phyloP scores from a whole-genome alignment of 768 basidiomycete genomes.

The Pisolithus orientalis region DNA sequence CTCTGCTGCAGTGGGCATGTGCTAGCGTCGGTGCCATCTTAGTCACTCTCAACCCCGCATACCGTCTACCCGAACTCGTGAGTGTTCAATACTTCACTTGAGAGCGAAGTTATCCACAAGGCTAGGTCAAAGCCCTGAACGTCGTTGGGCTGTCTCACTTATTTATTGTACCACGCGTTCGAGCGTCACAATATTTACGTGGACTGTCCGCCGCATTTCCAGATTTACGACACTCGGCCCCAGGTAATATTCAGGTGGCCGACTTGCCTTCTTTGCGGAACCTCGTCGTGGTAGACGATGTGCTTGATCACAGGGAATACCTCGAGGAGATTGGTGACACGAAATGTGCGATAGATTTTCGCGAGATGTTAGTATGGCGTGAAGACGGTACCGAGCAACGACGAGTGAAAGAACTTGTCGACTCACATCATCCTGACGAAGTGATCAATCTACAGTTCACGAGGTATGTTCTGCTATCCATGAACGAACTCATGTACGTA shows the following conservation, averaged over 20 bases:
- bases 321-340: constrained; percentile 34
- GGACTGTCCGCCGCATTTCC: constrained; percentile 56
- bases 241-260: constrained; percentile 53
- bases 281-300: constrained; percentile 63
- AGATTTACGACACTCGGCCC: constrained; percentile 40
- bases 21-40: constrained; percentile 80
- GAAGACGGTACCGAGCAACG: constrained; percentile 41
- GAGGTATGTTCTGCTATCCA: constrained; percentile 39
- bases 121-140: constrained; percentile 53
- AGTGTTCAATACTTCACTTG: constrained; percentile 12
- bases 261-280: constrained; percentile 57
- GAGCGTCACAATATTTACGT: constrained; percentile 56
- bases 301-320: constrained; percentile 34
- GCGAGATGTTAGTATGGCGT: constrained; percentile 65
- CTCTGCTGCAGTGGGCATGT: constrained; percentile 79
- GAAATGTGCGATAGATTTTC: constrained; percentile 59
- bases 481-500: not conserved
- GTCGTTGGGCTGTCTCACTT: constrained; percentile 64
- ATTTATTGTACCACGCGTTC: constrained; percentile 65
- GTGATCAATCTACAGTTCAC: constrained; percentile 83
- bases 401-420: constrained; percentile 36
- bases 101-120: not conserved
- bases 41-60: constrained; percentile 81
- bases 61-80: constrained; percentile 65
- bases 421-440: constrained; percentile 51